Conservation (phyloP, 1,284 basidiomycete genomes). For the Termitomyces sp. region DNA sequence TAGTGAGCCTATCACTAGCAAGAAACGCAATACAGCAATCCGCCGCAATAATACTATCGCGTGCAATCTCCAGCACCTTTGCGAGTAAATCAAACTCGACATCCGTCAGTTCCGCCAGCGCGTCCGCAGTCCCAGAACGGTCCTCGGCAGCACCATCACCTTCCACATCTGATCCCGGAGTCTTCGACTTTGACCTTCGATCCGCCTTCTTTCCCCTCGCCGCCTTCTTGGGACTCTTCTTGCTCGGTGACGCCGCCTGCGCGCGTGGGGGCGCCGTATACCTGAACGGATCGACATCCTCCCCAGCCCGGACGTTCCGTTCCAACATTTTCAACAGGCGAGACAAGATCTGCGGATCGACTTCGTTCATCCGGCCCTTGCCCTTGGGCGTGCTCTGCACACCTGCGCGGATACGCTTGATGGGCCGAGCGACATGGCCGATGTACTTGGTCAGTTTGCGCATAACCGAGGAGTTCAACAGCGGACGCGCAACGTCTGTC, state of each 20-base stretch:
- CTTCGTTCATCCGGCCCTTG: slow-evolving; percentile 56
- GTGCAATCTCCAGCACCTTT: slow-evolving; percentile 49
- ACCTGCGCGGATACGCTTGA: slow-evolving; percentile 51
- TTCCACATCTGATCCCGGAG: slow-evolving; percentile 26
- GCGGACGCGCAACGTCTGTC: slow-evolving; percentile 50
- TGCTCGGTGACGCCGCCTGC: slow-evolving; percentile 25
- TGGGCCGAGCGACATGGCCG: slow-evolving; percentile 57
- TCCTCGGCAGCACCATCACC: slow-evolving; percentile 27
- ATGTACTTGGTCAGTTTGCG: slow-evolving; percentile 68
- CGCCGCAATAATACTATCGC: slow-evolving; percentile 72
- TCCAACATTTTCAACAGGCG: slow-evolving; percentile 74
- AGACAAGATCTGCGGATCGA: slow-evolving; percentile 57
- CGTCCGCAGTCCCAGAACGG: slow-evolving; percentile 20
- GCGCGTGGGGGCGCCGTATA: slow-evolving; percentile 20
- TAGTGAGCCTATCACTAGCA: slow-evolving; percentile 72
- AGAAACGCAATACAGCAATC: slow-evolving; percentile 79
- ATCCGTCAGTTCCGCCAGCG: slow-evolving; percentile 35
- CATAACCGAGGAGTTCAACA: slow-evolving; percentile 56
- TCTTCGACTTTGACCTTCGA: slow-evolving; percentile 30
- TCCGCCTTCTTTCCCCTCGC: slow-evolving; percentile 31
- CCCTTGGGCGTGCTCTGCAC: slow-evolving; percentile 42
- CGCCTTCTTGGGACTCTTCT: slow-evolving; percentile 40
- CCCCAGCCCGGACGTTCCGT: slow-evolving; percentile 67
- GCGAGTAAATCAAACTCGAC: slow-evolving; percentile 49
- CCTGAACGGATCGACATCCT: slow-evolving; percentile 68